Evolutionary conservation across 2,329 filamentous ascomycete species (phyloP).

Genomic region (Teratosphaeriaceae sp.): DNA sequence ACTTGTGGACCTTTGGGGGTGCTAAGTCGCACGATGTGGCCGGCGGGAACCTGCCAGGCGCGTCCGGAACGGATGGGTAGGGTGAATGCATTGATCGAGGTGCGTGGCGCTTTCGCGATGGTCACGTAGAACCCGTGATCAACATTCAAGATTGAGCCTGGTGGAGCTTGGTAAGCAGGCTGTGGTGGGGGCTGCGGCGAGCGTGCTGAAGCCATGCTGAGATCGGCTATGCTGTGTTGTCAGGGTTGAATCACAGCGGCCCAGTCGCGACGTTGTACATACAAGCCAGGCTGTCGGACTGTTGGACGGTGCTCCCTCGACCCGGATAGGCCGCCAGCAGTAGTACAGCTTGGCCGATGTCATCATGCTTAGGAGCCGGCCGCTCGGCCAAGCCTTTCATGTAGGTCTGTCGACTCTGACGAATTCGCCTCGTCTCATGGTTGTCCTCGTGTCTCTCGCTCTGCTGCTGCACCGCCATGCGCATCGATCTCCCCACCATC

Average conservation of each 20-base stretch:
- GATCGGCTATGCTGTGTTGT: neutral
- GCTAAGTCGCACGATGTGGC: slow-evolving; percentile 63
- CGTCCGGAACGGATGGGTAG: slow-evolving; percentile 67
- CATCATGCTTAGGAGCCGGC: slow-evolving; percentile 3
- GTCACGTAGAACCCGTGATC: slow-evolving; percentile 23
- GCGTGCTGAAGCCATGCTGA: slow-evolving; percentile 4
- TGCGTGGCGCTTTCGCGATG: slow-evolving; percentile 19
- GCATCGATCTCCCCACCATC: neutral
- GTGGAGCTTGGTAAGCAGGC: slow-evolving; percentile 27
- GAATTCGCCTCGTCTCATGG: neutral
- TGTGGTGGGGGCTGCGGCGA: slow-evolving; percentile 15
- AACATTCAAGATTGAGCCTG: slow-evolving; percentile 24
- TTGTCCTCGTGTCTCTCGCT: neutral
- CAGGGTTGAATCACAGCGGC: no score
- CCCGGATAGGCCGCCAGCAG: no score
- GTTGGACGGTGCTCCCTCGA: no score
- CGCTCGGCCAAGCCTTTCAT: no score
- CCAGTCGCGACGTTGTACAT: no score
- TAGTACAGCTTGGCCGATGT: neutral
- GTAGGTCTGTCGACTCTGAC: no score
- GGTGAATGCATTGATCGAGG: slow-evolving; percentile 30
- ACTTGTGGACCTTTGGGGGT: slow-evolving; percentile 76
- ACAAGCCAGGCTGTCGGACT: no score
- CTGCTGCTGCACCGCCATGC: neutral
- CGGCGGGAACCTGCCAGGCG: slow-evolving; percentile 65